Percentiles rank a stretch among this genome's conserved stretches.
Conservation (phyloP, 2,329 filamentous ascomycete species). For the Akanthomyces uredinophilus region DNA sequence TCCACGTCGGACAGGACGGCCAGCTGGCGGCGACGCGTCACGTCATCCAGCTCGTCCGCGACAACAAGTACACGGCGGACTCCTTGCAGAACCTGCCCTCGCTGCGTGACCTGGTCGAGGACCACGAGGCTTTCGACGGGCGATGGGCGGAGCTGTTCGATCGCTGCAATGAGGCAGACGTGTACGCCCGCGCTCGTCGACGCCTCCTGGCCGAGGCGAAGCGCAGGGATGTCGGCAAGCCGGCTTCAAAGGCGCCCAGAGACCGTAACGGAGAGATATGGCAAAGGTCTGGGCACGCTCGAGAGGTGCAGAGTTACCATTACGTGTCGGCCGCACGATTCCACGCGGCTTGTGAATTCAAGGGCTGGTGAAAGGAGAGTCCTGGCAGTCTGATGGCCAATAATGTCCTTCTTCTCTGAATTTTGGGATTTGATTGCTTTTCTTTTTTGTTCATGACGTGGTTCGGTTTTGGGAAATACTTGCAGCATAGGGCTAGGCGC, state of each 20-base stretch:
- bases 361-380: not conserved
- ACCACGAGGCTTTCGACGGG: not conserved
- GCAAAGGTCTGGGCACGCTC: not conserved
- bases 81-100: constrained; percentile 26
- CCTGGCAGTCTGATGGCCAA: no score
- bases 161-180: constrained; percentile 20
- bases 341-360: not conserved
- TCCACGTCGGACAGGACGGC: not conserved
- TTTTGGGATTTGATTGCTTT: no score
- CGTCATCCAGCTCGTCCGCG: not conserved
- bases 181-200: constrained; percentile 14
- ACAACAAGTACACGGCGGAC: constrained; percentile 24
- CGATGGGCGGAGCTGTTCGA: constrained; percentile 11
- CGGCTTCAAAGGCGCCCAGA: not conserved
- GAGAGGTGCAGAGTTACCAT: not conserved
- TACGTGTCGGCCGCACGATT: not conserved
- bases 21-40: not conserved
- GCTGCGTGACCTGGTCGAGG: constrained; percentile 19
- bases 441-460: no score
- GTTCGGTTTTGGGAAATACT: no score
- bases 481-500: no score
- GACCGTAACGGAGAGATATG: constrained; percentile 4
- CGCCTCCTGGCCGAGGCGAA: not conserved
- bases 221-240: not conserved
- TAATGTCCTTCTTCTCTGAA: no score